A percentile compares a stretch with the other conserved stretches of the same genome.
phyloP scores from a whole-genome alignment of 345 rosid genomes.

The Gynandropsis gynandra region DNA sequence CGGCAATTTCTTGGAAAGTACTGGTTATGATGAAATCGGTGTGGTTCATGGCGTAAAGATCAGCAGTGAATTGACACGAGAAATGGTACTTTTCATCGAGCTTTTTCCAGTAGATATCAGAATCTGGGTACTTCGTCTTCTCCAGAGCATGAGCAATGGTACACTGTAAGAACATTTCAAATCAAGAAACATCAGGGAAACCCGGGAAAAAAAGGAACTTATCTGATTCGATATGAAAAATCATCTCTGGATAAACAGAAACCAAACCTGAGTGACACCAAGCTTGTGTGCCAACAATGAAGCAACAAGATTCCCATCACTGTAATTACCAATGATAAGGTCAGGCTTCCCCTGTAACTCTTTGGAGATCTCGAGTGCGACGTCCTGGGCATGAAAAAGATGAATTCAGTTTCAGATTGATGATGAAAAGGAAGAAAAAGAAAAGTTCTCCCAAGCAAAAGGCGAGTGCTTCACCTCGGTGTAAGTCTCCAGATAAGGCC shows the following conservation, averaged over 20 bases:
- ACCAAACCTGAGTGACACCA: conserved; percentile 77
- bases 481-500: conserved; percentile 85
- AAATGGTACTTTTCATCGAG: conserved; percentile 86
- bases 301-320: conserved; percentile 91
- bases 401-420: conserved; percentile 3
- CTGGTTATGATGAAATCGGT: conserved; percentile 92
- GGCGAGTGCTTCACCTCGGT: conserved; percentile 44
- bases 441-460: neutral
- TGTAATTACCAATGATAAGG: conserved; percentile 80
- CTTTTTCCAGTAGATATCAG: conserved; percentile 85
- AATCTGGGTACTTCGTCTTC: conserved; percentile 87
- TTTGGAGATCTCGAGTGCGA: conserved; percentile 52
- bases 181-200: neutral
- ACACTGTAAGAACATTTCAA: conserved; percentile 38
- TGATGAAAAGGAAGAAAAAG: neutral
- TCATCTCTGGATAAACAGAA: neutral
- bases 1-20: conserved; percentile 93
- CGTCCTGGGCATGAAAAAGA: conserved; percentile 45
- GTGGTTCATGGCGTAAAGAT: conserved; percentile 86
- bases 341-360: conserved; percentile 86
- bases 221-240: neutral
- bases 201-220: neutral
- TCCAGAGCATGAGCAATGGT: conserved; percentile 92
- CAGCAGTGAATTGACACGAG: conserved; percentile 89
- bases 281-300: conserved; percentile 69